These are phyloP conservation scores for Kodamaea neixiangensis DNA, from an alignment of 805 yeast species.

Conservation along the genomic window DNA sequence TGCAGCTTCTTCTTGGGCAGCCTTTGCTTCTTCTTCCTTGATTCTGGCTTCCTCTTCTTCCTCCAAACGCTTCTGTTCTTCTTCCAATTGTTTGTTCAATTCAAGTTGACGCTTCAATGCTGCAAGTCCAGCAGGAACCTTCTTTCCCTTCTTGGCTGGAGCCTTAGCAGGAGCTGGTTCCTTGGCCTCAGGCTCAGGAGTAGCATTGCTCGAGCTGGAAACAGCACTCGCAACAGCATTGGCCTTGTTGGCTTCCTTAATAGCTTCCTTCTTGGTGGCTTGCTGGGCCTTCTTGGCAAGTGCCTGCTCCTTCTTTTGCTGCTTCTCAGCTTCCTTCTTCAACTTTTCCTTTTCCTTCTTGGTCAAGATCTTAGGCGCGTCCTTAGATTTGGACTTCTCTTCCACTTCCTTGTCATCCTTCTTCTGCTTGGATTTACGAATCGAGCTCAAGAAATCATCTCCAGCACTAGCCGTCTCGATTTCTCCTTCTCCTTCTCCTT, in stretches of 20 bases:
- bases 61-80: constrained; percentile 68
- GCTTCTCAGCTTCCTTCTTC: constrained; percentile 90
- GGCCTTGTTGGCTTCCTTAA: constrained; percentile 48
- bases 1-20: constrained; percentile 64
- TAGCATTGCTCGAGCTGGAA: constrained; percentile 17
- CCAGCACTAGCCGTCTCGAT: constrained; percentile 21
- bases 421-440: constrained; percentile 77
- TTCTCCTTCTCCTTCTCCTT: constrained; percentile 19
- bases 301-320: constrained; percentile 86
- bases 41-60: constrained; percentile 62
- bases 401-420: constrained; percentile 68
- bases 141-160: constrained; percentile 62
- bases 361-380: constrained; percentile 75
- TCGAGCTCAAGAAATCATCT: constrained; percentile 81
- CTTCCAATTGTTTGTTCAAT: constrained; percentile 83
- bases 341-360: constrained; percentile 95
- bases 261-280: constrained; percentile 58
- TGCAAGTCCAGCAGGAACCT: constrained; percentile 87
- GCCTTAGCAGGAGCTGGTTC: constrained; percentile 34
- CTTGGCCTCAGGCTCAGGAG: constrained; percentile 40
- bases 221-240: constrained; percentile 39
- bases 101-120: constrained; percentile 90
- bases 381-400: constrained; percentile 49
- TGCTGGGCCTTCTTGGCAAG: constrained; percentile 78
- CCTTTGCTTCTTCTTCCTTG: constrained; percentile 51